Conservation (phyloP, 78 protist genomes). For the Dictyostelium capitatum region DNA sequence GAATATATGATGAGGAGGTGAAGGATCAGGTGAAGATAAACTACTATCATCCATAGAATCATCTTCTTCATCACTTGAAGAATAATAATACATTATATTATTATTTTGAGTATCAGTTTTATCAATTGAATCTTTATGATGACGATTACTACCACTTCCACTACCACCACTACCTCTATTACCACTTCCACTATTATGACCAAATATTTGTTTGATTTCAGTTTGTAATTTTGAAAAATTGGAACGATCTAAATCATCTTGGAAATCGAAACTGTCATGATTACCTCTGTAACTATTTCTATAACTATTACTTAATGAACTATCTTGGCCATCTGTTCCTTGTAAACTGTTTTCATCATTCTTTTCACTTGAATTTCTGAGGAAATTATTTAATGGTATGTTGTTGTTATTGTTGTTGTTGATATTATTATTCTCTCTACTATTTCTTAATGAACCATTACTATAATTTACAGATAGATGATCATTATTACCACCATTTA, state of each 20-base stretch:
- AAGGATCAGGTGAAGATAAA: slow-evolving; percentile 51
- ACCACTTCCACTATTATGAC: slow-evolving; percentile 34
- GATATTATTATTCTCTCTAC: background rate
- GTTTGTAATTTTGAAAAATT: slow-evolving; percentile 11
- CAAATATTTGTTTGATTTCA: slow-evolving; percentile 6
- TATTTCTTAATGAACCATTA: background rate
- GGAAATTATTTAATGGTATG: background rate
- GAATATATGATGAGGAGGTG: slow-evolving; percentile 55
- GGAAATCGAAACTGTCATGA: background rate
- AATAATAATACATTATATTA: background rate
- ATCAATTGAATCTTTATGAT: slow-evolving; percentile 20
- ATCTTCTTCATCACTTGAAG: slow-evolving; percentile 14
- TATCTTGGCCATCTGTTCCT: background rate
- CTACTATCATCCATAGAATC: slow-evolving; percentile 10
- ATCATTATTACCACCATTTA: background rate
- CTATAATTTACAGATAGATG: background rate
- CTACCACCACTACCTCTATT: background rate
- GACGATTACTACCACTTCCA: background rate
- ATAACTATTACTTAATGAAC: background rate
- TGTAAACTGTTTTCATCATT: background rate
- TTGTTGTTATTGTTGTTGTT: background rate
- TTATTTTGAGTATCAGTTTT: background rate
- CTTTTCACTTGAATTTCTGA: background rate
- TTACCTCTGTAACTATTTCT: background rate
- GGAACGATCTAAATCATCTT: background rate